Evolutionary conservation across 257 asterid genomes (phyloP).

Genomic region (Nicotiana attenuata): DNA sequence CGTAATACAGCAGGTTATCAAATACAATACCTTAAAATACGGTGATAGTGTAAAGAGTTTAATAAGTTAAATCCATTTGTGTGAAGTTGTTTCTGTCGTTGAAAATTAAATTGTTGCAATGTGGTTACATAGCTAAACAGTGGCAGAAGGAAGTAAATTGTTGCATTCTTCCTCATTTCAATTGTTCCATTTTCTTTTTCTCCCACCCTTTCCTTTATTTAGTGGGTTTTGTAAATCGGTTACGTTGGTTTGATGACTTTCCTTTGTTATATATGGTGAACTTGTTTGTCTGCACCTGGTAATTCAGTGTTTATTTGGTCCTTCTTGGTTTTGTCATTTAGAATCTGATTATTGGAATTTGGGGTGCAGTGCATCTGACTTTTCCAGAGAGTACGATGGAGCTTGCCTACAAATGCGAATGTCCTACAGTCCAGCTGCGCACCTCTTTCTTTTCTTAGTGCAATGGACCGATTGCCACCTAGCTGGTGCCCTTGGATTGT

Average conservation of each 20-base stretch:
- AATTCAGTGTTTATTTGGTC: background rate
- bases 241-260: background rate
- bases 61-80: background rate
- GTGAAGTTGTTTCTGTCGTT: background rate
- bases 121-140: background rate
- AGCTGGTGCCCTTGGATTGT: constrained; percentile 92
- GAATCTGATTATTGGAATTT: constrained; percentile 3
- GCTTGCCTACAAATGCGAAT: constrained; percentile 95
- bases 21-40: too few species aligned
- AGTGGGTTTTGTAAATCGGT: background rate
- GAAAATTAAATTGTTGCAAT: constrained; percentile 2
- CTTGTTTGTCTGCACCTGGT: background rate
- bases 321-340: background rate
- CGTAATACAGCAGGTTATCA: too few species aligned
- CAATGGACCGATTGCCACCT: constrained; percentile 95
- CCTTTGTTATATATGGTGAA: background rate
- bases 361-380: constrained; percentile 78
- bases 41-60: background rate
- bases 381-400: constrained; percentile 78
- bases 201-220: background rate
- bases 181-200: background rate
- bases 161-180: background rate
- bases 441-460: constrained; percentile 76
- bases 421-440: constrained; percentile 96
- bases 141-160: background rate